Base-by-base conservation (phyloP, 441 rosid genomes). In the Biscutella auriculata region DNA sequence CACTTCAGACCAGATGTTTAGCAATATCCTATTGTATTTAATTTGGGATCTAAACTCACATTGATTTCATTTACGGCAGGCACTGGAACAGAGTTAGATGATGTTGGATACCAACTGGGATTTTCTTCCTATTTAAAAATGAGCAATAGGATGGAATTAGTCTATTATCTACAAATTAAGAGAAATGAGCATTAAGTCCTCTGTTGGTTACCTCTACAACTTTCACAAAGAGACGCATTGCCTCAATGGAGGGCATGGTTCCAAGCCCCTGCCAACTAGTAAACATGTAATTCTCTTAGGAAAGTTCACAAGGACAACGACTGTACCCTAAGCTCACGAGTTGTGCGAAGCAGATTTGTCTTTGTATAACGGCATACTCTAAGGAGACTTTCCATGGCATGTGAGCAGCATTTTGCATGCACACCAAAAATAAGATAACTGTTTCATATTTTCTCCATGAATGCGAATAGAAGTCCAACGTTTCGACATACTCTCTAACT, bases 151-250 rank as follows among this genome's bases (percentile, higher is more conserved):
- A 36, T 60, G 42, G 32, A 55, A 63, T 61, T 46, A 30, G 49
- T 13, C 32, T 52, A 40, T 10, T 33, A 15, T 60, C 58, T 45
- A 45, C 19, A 23, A 33, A 48, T 17, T 49, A 23, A 26, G 66
- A 13, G 7, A 37, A 23, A 8, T 41, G 67, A 11, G 30, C 48
- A 40, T 48, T 62, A 49, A 59, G 54, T 11, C 3, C 46, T 67
- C 27, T 53, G 60, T 58, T 26, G 28, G 26, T 62, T 53, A 88
- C 99, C 99, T 94, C 99, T 68, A 94, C 68, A 66, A 94, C 84
- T 77, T 94, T 94, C 78, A 90, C 97, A 77, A 94, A 94, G 48
- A 94, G 99, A 49, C 97, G 97, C 99, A 95, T 95, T n/a, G 97
- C 97, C 79, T 91, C 99, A 23, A 95, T 76, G 30, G 89, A 60